Evolutionary conservation across 176 grass and related monocot species (phyloP), one percentile per base, ranked within the genome.

Genomic region (Carex parvula): DNA sequence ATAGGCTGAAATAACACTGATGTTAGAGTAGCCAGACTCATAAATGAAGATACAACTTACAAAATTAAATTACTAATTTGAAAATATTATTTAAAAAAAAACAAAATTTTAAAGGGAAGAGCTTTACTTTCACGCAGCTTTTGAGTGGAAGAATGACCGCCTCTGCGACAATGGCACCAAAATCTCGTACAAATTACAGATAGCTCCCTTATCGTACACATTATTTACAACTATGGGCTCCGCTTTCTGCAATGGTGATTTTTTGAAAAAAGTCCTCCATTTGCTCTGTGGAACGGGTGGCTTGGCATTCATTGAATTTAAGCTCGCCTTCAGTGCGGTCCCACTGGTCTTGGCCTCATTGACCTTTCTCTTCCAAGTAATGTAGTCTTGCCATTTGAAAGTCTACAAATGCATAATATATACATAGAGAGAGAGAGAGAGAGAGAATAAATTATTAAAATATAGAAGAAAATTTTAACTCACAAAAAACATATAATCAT

Each of bases 341-440:
- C 86, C 88, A 53, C 74, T 91, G 0, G 91, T 77, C 85, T 88
- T 91, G 3, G 88, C 88, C 73, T 93, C 87, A 0, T 95, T 95
- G 17, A 92, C 87, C 72, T 93, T 95, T 79, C 84, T 91, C 91
- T 64, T 93, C 96, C 96, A 99, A 83, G 82, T 87, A 77, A 99
- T 79, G 30, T 99, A 99, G 68, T 99, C 96, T 95, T 95, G 89
- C 96, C 96, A 95, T 91, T 99, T 99, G 78, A 99, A 95, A 90
- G 93, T 88, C 96, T 99, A 80, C 75, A 81, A 21, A 54, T 66
- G 50, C 81, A 78, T 15, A 29, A 78, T 15, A 29, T 17, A 85
- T 6, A n/a, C 8, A 11, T 20, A 42, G 41, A 41, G 67, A 41
- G 22, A 24, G 22, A 42, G 41, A 41, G 67, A 41, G 22, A 24